Conservation (phyloP, 345 rosid species). For the Cardiospermum halicacabum region DNA sequence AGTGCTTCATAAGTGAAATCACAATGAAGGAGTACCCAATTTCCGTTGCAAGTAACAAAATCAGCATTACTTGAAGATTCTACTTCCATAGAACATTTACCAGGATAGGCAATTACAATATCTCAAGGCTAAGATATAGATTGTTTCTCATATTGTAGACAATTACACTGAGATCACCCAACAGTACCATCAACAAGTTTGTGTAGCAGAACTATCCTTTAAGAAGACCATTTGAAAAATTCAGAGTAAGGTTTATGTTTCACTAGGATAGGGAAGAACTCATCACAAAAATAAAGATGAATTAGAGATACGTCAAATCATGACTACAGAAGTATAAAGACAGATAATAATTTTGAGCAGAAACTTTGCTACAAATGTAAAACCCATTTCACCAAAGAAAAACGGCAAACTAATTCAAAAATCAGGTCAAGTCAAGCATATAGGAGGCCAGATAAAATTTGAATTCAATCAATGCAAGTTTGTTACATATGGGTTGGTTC, state of each 20-base stretch:
- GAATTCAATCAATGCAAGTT: too few relatives aligned
- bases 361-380: background rate
- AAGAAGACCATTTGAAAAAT: background rate
- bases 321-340: background rate
- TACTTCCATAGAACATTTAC: constrained; percentile 1
- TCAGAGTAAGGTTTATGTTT: background rate
- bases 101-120: background rate
- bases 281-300: background rate
- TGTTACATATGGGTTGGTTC: too few relatives aligned
- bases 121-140: background rate
- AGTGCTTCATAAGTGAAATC: background rate
- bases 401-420: too few relatives aligned
- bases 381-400: background rate
- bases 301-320: background rate
- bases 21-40: background rate
- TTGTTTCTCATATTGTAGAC: background rate
- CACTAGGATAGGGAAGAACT: background rate
- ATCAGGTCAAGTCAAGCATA: too few relatives aligned
- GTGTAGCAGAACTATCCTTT: background rate
- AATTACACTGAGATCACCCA: background rate
- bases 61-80: background rate
- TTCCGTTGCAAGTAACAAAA: background rate
- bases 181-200: background rate
- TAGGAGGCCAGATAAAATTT: too few relatives aligned
- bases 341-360: background rate